Percentiles rank a stretch among this genome's conserved stretches.
These are phyloP conservation scores for Pythium sp. DNA, from an alignment of 352 stramenopile genomes.

Conservation along the genomic window DNA sequence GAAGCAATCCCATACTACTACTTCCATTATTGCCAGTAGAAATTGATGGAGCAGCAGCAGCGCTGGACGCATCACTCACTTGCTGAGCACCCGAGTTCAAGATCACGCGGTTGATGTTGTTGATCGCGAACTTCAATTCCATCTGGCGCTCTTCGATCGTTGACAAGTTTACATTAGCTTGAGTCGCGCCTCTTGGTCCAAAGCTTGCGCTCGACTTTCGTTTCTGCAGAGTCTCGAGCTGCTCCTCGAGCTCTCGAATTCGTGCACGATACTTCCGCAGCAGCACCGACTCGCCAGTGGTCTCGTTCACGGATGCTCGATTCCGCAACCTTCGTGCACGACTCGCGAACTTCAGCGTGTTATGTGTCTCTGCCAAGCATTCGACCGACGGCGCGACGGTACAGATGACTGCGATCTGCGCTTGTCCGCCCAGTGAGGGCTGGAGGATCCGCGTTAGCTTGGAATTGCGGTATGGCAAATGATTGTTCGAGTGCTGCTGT, in stretches of 20 bases:
- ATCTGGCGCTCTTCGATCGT: constrained; percentile 55
- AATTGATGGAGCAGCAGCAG: constrained; percentile 8
- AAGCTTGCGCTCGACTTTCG: constrained; percentile 30
- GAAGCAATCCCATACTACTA: constrained; percentile 10
- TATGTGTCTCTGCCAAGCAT: constrained; percentile 93
- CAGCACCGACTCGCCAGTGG: constrained; percentile 58
- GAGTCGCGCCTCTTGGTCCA: constrained; percentile 15
- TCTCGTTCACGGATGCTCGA: constrained; percentile 88
- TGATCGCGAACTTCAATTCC: constrained; percentile 76
- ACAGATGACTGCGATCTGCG: constrained; percentile 96
- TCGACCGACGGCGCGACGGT: constrained; percentile 93
- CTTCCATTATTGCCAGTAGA: constrained; percentile 29
- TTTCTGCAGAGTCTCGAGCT: constrained; percentile 54
- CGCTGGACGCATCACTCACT: constrained; percentile 6
- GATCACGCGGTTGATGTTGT: constrained; percentile 80
- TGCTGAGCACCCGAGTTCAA: constrained; percentile 53
- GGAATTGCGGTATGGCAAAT: constrained; percentile 97
- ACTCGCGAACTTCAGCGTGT: constrained; percentile 95
- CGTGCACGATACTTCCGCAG: constrained; percentile 66
- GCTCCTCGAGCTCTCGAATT: constrained; percentile 62
- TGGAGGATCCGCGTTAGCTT: constrained; percentile 98
- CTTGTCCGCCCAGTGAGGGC: constrained; percentile 94
- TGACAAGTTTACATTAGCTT: constrained; percentile 22
- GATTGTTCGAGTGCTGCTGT: constrained; percentile 23
- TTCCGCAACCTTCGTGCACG: constrained; percentile 93